phyloP scores from a whole-genome alignment of 179 eudicot genomes.

The Silene coronaria region DNA sequence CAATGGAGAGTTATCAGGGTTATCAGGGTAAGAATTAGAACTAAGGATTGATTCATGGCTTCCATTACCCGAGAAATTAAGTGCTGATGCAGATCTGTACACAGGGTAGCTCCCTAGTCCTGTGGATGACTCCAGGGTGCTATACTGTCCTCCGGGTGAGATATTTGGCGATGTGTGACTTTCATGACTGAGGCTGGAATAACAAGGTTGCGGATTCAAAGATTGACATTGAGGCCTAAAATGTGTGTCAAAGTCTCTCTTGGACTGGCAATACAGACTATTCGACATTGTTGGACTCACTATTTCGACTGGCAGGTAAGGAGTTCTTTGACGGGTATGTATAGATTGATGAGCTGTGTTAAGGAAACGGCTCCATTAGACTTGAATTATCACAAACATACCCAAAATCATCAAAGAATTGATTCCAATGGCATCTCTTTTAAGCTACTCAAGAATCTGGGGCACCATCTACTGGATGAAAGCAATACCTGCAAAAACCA shows the following conservation, averaged over 20 bases:
- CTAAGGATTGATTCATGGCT: constrained; percentile 37
- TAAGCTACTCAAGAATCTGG: background rate
- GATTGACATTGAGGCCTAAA: constrained; percentile 42
- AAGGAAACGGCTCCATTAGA: background rate
- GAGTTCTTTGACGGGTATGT: no score
- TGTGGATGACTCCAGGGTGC: constrained; percentile 54
- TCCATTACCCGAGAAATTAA: constrained; percentile 35
- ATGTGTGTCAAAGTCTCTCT: constrained; percentile 42
- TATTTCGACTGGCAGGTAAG: background rate
- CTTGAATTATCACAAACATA: background rate
- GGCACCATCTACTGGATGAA: background rate
- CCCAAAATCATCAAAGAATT: background rate
- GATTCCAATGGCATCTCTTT: background rate
- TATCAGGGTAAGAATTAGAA: constrained; percentile 32
- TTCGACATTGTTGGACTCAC: constrained; percentile 38
- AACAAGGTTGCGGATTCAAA: constrained; percentile 32
- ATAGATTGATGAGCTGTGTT: background rate
- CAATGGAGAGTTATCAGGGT: constrained; percentile 38
- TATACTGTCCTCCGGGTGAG: constrained; percentile 33
- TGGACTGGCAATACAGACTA: constrained; percentile 41
- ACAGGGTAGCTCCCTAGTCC: constrained; percentile 29
- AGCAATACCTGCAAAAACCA: constrained; percentile 5
- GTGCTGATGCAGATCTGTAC: constrained; percentile 35
- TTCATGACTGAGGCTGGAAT: constrained; percentile 27
- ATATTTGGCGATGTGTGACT: constrained; percentile 17